A percentile compares a stretch with the other conserved stretches of the same genome.
Conservation (phyloP, 345 rosid species). For the Arabis alpina region DNA sequence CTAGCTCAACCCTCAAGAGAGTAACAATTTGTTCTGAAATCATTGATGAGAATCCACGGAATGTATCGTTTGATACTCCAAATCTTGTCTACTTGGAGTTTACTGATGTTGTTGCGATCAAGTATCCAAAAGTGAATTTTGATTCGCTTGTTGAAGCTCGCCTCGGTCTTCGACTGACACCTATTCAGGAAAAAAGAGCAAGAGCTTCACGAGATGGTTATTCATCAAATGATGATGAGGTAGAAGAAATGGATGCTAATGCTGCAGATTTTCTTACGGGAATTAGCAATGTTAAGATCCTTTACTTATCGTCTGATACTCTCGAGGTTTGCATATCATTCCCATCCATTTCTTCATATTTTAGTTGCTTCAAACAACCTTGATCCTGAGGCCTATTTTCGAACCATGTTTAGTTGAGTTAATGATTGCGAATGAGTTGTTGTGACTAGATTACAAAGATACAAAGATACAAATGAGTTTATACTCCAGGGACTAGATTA, state of each 20-base stretch:
- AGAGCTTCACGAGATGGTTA: slow-evolving; percentile 23
- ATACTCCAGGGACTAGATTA: slow-evolving; percentile 22
- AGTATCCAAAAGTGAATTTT: background rate
- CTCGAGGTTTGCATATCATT: slow-evolving; percentile 30
- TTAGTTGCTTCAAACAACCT: no score
- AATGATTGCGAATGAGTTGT: background rate
- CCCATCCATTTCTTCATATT: background rate
- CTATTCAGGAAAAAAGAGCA: background rate
- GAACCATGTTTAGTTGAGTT: no score
- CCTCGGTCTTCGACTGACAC: background rate
- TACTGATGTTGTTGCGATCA: background rate
- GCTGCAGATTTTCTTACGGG: slow-evolving; percentile 17
- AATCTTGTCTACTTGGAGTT: slow-evolving; percentile 10
- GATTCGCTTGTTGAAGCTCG: slow-evolving; percentile 17
- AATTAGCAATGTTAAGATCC: slow-evolving; percentile 31
- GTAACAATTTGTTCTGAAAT: background rate
- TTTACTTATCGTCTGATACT: slow-evolving; percentile 30
- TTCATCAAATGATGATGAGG: no score
- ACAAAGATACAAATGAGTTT: no score
- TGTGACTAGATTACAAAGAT: no score
- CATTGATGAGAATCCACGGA: background rate
- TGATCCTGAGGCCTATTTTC: no score
- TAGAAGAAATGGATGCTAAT: background rate
- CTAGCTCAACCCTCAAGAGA: background rate
- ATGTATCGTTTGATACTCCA: slow-evolving; percentile 19